A percentile compares a stretch with the other conserved stretches of the same genome.
These are phyloP conservation scores for Phtheirospermum japonicum DNA, from an alignment of 257 asterid species.

Conservation along the genomic window DNA sequence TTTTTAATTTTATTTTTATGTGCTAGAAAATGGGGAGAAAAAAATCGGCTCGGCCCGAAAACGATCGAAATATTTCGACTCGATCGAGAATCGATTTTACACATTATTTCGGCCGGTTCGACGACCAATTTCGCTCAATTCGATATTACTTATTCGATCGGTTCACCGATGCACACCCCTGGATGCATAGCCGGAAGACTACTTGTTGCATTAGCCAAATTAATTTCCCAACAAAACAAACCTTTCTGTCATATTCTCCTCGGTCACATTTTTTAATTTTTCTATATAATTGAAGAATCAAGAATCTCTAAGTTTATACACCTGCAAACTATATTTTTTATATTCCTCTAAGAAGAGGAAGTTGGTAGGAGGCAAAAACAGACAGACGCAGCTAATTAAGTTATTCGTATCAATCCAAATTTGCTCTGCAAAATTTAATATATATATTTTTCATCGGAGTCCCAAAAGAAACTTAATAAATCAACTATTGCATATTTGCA, in stretches of 20 bases:
- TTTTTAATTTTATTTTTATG: too few species aligned
- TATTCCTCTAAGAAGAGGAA: conserved; percentile 12
- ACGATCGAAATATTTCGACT: too few species aligned
- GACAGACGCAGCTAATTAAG: conserved; percentile 4
- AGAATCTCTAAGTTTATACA: conserved; percentile 19
- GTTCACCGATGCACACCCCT: too few species aligned
- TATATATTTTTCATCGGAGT: neutral
- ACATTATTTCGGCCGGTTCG: too few species aligned
- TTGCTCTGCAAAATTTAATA: neutral
- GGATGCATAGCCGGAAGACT: too few species aligned
- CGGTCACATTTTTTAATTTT: neutral
- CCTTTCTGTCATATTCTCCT: conserved; percentile 27
- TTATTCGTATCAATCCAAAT: conserved; percentile 8
- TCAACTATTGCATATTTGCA: neutral
- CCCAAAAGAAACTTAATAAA: neutral
- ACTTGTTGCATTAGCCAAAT: too few species aligned
- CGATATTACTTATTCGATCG: too few species aligned
- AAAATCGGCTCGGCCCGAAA: too few species aligned
- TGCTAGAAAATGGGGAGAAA: too few species aligned
- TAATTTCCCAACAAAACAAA: conserved; percentile 37
- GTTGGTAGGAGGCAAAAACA: conserved; percentile 2
- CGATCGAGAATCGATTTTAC: too few species aligned
- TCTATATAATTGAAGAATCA: conserved; percentile 20
- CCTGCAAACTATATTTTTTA: conserved; percentile 12
- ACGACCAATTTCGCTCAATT: too few species aligned